phyloP scores from a whole-genome alignment of 2,329 filamentous ascomycete genomes.

The Graphilbum ipis-grandicollis region DNA sequence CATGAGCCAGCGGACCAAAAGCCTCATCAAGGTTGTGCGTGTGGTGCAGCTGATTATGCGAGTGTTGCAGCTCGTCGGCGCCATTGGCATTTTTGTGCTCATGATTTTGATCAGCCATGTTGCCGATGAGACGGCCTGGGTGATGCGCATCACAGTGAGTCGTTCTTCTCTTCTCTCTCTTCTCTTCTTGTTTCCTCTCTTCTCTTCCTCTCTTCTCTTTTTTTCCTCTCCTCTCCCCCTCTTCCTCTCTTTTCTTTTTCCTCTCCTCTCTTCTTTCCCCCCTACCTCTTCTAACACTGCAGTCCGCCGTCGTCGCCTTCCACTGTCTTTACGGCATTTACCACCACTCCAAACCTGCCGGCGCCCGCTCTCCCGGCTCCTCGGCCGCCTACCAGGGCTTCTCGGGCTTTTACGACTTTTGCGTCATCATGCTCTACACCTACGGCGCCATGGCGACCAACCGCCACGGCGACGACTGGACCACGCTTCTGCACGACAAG shows the following conservation, averaged over 20 bases:
- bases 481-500: slow-evolving; percentile 44
- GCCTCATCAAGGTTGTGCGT: slow-evolving; percentile 51
- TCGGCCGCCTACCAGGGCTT: slow-evolving; percentile 85
- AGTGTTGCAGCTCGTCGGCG: slow-evolving; percentile 47
- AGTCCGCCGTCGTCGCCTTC: slow-evolving; percentile 61
- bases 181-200: no score
- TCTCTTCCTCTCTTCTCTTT: not conserved
- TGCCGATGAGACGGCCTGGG: slow-evolving; percentile 48
- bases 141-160: slow-evolving; percentile 60
- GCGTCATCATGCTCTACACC: slow-evolving; percentile 34
- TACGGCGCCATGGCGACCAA: slow-evolving; percentile 32
- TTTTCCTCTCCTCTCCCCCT: not conserved
- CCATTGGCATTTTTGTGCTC: slow-evolving; percentile 54
- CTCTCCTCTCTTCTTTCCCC: not conserved
- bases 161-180: not conserved
- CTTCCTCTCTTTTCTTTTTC: not conserved
- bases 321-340: slow-evolving; percentile 65
- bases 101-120: slow-evolving; percentile 61
- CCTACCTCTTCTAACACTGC: not conserved
- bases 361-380: slow-evolving; percentile 56
- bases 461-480: slow-evolving; percentile 37
- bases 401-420: slow-evolving; percentile 52
- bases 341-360: slow-evolving; percentile 56
- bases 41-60: slow-evolving; percentile 53
- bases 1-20: slow-evolving; percentile 55